phyloP scores from a whole-genome alignment of 768 basidiomycete genomes.

The Tulasnella sp. region DNA sequence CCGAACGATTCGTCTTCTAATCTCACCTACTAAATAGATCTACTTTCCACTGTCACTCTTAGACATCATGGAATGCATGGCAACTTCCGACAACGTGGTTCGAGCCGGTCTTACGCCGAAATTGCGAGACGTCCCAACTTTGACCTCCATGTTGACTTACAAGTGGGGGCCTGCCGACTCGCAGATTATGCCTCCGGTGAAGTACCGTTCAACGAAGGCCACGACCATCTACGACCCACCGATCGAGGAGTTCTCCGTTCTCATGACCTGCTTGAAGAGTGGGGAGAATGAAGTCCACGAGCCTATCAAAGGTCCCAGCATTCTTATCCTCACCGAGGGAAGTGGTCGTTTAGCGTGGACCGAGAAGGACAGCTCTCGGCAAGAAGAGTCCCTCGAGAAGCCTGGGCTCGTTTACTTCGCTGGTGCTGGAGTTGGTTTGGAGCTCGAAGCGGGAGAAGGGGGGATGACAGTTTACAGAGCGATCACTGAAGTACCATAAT shows the following conservation, averaged over 20 bases:
- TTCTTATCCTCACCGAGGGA: slow-evolving; percentile 67
- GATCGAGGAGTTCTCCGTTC: slow-evolving; percentile 85
- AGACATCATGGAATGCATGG: slow-evolving; percentile 99
- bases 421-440: slow-evolving; percentile 53
- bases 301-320: slow-evolving; percentile 69
- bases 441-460: slow-evolving; percentile 32
- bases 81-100: slow-evolving; percentile 97
- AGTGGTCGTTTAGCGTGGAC: slow-evolving; percentile 45
- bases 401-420: slow-evolving; percentile 75
- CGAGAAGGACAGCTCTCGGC: slow-evolving; percentile 18
- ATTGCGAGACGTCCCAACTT: slow-evolving; percentile 83
- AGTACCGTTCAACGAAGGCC: slow-evolving; percentile 32
- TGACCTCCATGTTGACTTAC: slow-evolving; percentile 82
- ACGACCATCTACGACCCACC: slow-evolving; percentile 78
- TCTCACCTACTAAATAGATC: neutral
- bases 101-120: slow-evolving; percentile 97
- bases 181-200: slow-evolving; percentile 55
- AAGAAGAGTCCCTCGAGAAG: slow-evolving; percentile 31
- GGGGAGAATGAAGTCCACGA: slow-evolving; percentile 41
- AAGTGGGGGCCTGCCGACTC: slow-evolving; percentile 50
- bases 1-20: slow-evolving; percentile 62
- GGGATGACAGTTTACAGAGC: slow-evolving; percentile 54
- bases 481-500: slow-evolving; percentile 27
- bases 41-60: neutral
- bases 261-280: slow-evolving; percentile 41